Percentiles rank a stretch among this genome's conserved stretches.
These are phyloP conservation scores for Saksenaea vasiformis DNA, from an alignment of 371 early-diverging fungal genomes.

Conservation along the genomic window DNA sequence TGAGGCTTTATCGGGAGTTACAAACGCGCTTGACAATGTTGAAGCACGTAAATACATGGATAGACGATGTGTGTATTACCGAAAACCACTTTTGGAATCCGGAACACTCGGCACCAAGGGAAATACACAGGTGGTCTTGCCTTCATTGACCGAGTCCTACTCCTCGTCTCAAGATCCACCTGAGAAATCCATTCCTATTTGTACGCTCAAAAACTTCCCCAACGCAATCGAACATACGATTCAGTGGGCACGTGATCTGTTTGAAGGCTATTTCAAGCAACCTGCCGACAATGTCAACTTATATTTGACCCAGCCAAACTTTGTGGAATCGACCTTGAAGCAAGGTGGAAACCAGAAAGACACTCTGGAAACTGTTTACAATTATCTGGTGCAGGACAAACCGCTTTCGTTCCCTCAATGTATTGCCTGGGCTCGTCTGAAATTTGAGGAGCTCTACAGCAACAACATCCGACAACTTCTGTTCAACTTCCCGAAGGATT, in stretches of 20 bases:
- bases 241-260: constrained; percentile 99
- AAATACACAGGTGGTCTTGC: constrained; percentile 98
- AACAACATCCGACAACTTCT: constrained; percentile 93
- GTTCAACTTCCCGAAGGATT: constrained; percentile 95
- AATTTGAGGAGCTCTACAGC: constrained; percentile 92
- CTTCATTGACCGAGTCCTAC: constrained; percentile 98
- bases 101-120: constrained; percentile 99
- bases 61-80: constrained; percentile 94
- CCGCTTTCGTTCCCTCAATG: constrained; percentile 91
- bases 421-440: constrained; percentile 88
- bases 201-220: constrained; percentile 99
- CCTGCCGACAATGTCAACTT: constrained; percentile 93
- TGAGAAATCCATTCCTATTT: constrained; percentile 98
- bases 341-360: constrained; percentile 86
- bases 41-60: constrained; percentile 99
- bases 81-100: constrained; percentile 97
- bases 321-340: constrained; percentile 75
- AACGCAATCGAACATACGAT: constrained; percentile 99
- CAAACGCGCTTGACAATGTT: constrained; percentile 99
- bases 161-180: constrained; percentile 99
- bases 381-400: constrained; percentile 75
- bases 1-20: constrained; percentile 86
- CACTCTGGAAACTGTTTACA: constrained; percentile 66
- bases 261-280: constrained; percentile 93
- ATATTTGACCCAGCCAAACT: constrained; percentile 84